Evolutionary conservation across 768 basidiomycete genomes (phyloP).

Genomic region (Lanmaoa pseudosensibilis): DNA sequence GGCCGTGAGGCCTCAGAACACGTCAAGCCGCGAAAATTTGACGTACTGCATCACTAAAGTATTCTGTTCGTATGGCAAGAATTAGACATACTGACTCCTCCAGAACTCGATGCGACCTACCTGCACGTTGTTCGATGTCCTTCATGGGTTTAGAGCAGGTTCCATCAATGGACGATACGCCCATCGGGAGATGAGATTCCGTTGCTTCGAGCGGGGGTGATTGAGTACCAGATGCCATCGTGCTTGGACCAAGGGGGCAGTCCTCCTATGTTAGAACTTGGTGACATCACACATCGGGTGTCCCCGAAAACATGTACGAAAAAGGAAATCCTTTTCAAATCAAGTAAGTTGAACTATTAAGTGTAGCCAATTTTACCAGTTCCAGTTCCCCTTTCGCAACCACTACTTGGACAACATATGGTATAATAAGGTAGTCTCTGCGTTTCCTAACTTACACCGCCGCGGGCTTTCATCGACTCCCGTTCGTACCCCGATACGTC

Average conservation of each 20-base stretch:
- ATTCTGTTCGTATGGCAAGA: slow-evolving; percentile 14
- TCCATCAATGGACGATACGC: slow-evolving; percentile 45
- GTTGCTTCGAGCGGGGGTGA: slow-evolving; percentile 57
- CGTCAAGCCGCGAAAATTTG: neutral
- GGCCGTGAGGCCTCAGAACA: neutral
- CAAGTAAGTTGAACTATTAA: neutral
- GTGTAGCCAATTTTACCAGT: no score
- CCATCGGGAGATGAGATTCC: slow-evolving; percentile 47
- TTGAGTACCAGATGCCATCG: slow-evolving; percentile 43
- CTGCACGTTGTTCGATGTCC: slow-evolving; percentile 47
- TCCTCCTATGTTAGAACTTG: neutral
- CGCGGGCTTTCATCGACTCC: neutral
- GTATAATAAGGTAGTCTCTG: neutral
- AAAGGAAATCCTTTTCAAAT: slow-evolving; percentile 10
- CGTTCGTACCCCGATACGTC: slow-evolving; percentile 44
- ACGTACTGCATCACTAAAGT: slow-evolving; percentile 33
- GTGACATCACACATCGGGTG: slow-evolving; percentile 31
- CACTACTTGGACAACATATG: neutral
- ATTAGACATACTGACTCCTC: neutral
- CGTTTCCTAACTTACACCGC: neutral
- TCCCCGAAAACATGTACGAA: slow-evolving; percentile 21
- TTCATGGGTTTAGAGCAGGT: slow-evolving; percentile 35
- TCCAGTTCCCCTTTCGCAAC: neutral
- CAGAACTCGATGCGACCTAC: slow-evolving; percentile 27
- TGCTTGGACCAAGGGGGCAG: neutral